phyloP scores from a whole-genome alignment of 1,284 basidiomycete species.

The Tylopilus microsporus region DNA sequence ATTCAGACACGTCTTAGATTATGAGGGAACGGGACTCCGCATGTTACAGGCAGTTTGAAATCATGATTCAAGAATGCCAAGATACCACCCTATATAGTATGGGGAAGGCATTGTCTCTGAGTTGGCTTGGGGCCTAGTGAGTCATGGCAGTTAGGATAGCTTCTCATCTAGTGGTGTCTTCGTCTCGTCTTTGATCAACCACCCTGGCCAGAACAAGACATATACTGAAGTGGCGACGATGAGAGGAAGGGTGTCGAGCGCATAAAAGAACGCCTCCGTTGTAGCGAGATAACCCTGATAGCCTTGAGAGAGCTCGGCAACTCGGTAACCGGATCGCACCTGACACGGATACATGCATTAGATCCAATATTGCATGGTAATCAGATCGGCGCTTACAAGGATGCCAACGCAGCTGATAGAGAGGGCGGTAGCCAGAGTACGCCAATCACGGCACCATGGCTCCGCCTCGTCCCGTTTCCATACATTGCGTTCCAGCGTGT shows the following conservation, averaged over 20 bases:
- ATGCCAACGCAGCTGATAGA: conserved; percentile 63
- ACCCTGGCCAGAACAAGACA: conserved; percentile 56
- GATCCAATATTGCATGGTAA: not conserved
- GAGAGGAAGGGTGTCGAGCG: conserved; percentile 61
- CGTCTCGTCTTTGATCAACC: conserved; percentile 38
- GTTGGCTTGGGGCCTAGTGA: not conserved
- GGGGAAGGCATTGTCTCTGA: not conserved
- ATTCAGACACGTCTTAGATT: not conserved
- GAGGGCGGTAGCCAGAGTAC: conserved; percentile 50
- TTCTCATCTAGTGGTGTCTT: not conserved
- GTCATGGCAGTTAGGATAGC: not conserved
- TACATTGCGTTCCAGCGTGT: conserved; percentile 39
- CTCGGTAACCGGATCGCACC: conserved; percentile 68
- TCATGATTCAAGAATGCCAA: too few relatives aligned
- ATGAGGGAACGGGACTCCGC: not conserved
- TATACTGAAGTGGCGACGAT: conserved; percentile 57
- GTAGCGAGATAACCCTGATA: conserved; percentile 58
- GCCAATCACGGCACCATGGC: conserved; percentile 58
- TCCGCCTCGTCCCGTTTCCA: conserved; percentile 39
- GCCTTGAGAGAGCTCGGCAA: conserved; percentile 65
- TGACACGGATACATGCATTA: conserved; percentile 20
- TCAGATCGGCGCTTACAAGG: conserved; percentile 40
- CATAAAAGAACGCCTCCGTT: conserved; percentile 61
- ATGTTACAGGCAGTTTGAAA: not conserved
- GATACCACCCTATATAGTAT: not conserved